Percentiles rank a stretch among this genome's conserved stretches.
phyloP scores from a whole-genome alignment of 2,329 filamentous ascomycete genomes.

The Penicillium thymicola region DNA sequence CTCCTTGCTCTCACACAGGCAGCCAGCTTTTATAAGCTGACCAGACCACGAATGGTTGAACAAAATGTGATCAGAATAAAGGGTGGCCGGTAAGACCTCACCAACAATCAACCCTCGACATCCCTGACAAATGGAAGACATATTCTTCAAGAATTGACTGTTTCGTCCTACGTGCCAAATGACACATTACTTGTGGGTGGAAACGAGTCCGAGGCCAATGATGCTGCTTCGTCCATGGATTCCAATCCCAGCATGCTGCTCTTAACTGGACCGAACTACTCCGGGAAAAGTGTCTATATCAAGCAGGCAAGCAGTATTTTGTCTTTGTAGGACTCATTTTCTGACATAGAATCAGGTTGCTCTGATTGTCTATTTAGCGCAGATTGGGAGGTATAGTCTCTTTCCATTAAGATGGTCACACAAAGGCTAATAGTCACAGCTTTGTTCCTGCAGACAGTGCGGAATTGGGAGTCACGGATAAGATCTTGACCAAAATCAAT shows the following conservation, averaged over 20 bases:
- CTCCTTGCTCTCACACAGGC: slow-evolving; percentile 75
- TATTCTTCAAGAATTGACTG: slow-evolving; percentile 78
- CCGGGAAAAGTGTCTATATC: slow-evolving; percentile 92
- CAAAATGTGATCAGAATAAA: slow-evolving; percentile 70
- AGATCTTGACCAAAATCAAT: slow-evolving; percentile 81
- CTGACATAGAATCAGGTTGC: slow-evolving; percentile 54
- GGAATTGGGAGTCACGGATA: slow-evolving; percentile 82
- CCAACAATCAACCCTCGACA: background rate
- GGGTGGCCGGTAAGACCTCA: slow-evolving; percentile 61
- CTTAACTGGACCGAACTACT: slow-evolving; percentile 92
- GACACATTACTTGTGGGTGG: slow-evolving; percentile 69
- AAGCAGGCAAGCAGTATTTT: slow-evolving; percentile 60
- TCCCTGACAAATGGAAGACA: slow-evolving; percentile 51
- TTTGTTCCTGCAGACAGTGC: slow-evolving; percentile 81
- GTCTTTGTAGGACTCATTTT: background rate
- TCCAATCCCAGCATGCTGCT: slow-evolving; percentile 65
- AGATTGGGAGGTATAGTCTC: slow-evolving; percentile 62
- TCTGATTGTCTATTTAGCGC: slow-evolving; percentile 85
- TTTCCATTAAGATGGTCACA: background rate
- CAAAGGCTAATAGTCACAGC: slow-evolving; percentile 43
- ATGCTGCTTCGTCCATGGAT: slow-evolving; percentile 1
- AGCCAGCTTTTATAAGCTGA: slow-evolving; percentile 70
- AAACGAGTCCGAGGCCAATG: background rate
- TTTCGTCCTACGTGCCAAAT: slow-evolving; percentile 79
- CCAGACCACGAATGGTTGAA: slow-evolving; percentile 64